Conservation (phyloP, 2,329 filamentous ascomycete genomes). For the Zasmidium angulare region DNA sequence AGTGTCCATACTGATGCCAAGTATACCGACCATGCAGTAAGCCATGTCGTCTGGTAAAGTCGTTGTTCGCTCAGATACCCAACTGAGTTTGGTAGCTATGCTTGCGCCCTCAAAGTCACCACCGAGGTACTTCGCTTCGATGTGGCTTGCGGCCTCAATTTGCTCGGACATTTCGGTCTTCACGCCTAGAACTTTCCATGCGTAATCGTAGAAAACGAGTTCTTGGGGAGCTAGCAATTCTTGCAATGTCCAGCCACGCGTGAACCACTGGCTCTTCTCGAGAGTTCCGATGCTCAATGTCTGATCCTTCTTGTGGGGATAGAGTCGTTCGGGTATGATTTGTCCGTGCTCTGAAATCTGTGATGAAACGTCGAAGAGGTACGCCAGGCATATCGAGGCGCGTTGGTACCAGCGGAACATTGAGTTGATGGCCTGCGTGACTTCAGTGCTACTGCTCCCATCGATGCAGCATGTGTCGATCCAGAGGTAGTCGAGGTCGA, state of each 20-base stretch:
- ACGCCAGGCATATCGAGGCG: slow-evolving; percentile 16
- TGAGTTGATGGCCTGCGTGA: slow-evolving; percentile 19
- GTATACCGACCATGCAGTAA: slow-evolving; percentile 49
- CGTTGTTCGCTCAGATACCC: slow-evolving; percentile 17
- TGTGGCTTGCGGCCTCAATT: neutral
- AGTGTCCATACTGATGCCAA: slow-evolving; percentile 42
- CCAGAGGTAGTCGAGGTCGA: slow-evolving; percentile 14
- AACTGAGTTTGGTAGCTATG: slow-evolving; percentile 22
- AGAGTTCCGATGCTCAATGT: neutral
- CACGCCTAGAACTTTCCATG: neutral
- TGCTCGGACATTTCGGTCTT: neutral
- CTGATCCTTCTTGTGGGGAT: neutral
- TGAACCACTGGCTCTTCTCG: neutral
- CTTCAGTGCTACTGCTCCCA: slow-evolving; percentile 14
- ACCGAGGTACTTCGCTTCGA: neutral
- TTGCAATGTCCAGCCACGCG: slow-evolving; percentile 3
- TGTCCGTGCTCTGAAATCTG: neutral
- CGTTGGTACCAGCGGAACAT: slow-evolving; percentile 23
- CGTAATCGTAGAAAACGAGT: neutral
- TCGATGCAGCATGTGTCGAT: slow-evolving; percentile 26
- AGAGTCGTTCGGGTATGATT: neutral
- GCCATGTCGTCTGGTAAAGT: slow-evolving; percentile 43
- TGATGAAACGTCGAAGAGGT: slow-evolving; percentile 10
- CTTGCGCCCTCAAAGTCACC: neutral
- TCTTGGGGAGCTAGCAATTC: slow-evolving; percentile 4